Conservation (phyloP, 352 stramenopile genomes). For the Globisporangium iwayamae region DNA sequence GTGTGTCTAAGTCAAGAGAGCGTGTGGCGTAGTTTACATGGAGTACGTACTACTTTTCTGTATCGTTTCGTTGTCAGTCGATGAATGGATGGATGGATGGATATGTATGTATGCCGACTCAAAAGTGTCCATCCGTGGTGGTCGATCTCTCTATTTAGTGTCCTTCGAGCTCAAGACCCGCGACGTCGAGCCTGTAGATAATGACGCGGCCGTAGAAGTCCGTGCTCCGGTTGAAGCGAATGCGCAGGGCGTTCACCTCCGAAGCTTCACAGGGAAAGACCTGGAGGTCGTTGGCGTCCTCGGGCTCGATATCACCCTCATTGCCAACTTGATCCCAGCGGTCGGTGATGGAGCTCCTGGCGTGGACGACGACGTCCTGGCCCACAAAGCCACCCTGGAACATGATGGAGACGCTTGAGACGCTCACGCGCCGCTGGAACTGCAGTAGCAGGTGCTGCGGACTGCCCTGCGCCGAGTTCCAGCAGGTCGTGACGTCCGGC, state of each 20-base stretch:
- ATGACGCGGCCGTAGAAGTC: slow-evolving; percentile 78
- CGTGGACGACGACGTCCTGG: slow-evolving; percentile 48
- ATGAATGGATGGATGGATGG: too few relatives aligned
- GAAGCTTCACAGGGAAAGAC: slow-evolving; percentile 25
- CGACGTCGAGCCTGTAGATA: slow-evolving; percentile 53
- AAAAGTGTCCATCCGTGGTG: neutral
- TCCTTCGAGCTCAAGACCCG: slow-evolving; percentile 23
- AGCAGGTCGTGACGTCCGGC: slow-evolving; percentile 46
- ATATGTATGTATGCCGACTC: too few relatives aligned
- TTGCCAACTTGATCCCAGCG: slow-evolving; percentile 23
- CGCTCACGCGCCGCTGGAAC: slow-evolving; percentile 49
- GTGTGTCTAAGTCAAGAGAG: neutral
- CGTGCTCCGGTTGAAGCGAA: slow-evolving; percentile 57
- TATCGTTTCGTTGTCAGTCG: neutral
- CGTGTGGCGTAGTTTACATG: slow-evolving; percentile 11
- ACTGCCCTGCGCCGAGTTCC: slow-evolving; percentile 66
- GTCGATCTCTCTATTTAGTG: neutral
- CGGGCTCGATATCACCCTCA: slow-evolving; percentile 29
- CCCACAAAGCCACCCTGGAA: slow-evolving; percentile 78
- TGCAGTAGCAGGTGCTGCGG: slow-evolving; percentile 59
- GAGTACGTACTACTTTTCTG: neutral
- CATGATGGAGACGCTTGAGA: slow-evolving; percentile 48
- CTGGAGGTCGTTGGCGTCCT: slow-evolving; percentile 60
- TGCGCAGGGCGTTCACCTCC: slow-evolving; percentile 33
- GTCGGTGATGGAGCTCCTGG: slow-evolving; percentile 11